These are phyloP conservation scores for Pseudogymnoascus sp. DNA, from an alignment of 2,329 filamentous ascomycete species.

Conservation along the genomic window DNA sequence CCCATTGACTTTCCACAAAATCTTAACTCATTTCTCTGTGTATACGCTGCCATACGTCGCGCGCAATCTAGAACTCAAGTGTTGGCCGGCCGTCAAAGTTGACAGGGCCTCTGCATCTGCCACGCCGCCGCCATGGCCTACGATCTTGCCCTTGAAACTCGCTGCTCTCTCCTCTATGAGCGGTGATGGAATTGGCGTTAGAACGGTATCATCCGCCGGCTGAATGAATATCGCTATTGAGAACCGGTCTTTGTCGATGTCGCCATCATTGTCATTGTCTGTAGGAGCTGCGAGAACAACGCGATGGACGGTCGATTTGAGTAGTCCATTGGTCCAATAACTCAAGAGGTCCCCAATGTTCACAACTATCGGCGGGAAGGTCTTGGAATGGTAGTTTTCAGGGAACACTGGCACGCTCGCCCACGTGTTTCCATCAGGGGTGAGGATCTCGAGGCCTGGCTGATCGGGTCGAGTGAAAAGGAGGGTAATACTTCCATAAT, in stretches of 20 bases:
- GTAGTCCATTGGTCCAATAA: conserved; percentile 84
- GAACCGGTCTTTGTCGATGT: conserved; percentile 41
- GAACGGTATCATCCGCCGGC: conserved; percentile 43
- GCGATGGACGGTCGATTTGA: conserved; percentile 81
- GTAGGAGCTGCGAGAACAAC: conserved; percentile 61
- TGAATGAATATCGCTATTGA: conserved; percentile 64
- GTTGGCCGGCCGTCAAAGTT: conserved; percentile 55
- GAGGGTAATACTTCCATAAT: conserved; percentile 62
- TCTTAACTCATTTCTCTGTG: conserved; percentile 27
- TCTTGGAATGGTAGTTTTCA: conserved; percentile 41
- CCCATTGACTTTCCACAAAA: neutral
- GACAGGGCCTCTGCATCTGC: conserved; percentile 34
- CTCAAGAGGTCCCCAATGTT: conserved; percentile 66
- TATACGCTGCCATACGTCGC: conserved; percentile 53
- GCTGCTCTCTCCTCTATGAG: conserved; percentile 37
- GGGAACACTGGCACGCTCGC: conserved; percentile 61
- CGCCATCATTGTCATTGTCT: conserved; percentile 41
- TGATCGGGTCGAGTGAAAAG: conserved; percentile 82
- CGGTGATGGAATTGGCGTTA: conserved; percentile 54
- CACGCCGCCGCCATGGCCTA: conserved; percentile 20
- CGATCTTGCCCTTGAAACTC: neutral
- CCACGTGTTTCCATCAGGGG: conserved; percentile 45
- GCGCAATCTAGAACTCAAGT: conserved; percentile 52
- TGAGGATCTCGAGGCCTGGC: conserved; percentile 76
- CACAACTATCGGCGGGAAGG: conserved; percentile 56